Evolutionary conservation across 352 stramenopile genomes (phyloP).

Genomic region (Globisporangium heterothallicum): DNA sequence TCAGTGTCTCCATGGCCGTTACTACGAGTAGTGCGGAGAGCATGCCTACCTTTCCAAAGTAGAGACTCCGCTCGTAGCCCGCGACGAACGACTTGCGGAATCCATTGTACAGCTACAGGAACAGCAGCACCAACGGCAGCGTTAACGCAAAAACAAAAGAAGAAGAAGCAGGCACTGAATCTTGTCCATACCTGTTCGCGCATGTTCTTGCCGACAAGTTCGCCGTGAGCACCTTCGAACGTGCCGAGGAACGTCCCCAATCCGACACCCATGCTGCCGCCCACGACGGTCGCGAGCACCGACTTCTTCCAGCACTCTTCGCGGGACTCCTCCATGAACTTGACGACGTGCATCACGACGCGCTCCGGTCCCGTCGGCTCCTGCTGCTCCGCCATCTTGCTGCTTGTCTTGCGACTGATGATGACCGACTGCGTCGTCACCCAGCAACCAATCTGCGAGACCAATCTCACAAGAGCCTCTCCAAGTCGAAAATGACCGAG

Average conservation of each 20-base stretch:
- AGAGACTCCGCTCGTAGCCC: conserved; percentile 74
- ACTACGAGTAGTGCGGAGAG: no score
- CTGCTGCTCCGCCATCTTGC: conserved; percentile 16
- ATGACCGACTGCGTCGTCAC: no score
- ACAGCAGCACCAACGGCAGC: background rate
- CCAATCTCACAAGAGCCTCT: no score
- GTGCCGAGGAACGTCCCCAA: conserved; percentile 84
- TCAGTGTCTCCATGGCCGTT: no score
- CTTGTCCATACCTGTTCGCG: conserved; percentile 73
- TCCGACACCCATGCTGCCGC: conserved; percentile 71
- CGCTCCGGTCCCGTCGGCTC: conserved; percentile 28
- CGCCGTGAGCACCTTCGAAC: conserved; percentile 82
- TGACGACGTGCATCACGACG: conserved; percentile 39
- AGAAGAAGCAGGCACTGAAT: no score
- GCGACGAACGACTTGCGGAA: conserved; percentile 80
- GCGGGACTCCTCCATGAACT: conserved; percentile 75
- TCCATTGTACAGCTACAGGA: conserved; percentile 73
- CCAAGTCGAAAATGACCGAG: no score
- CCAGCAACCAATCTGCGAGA: no score
- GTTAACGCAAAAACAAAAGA: no score
- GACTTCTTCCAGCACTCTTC: conserved; percentile 85
- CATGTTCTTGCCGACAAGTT: conserved; percentile 82
- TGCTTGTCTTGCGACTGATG: background rate
- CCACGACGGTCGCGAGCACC: conserved; percentile 64
- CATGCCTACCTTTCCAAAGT: conserved; percentile 82